A percentile compares a stretch with the other conserved stretches of the same genome.
phyloP scores from a whole-genome alignment of 2,329 filamentous ascomycete genomes.

The Parasarocladium wereldwijsianum region DNA sequence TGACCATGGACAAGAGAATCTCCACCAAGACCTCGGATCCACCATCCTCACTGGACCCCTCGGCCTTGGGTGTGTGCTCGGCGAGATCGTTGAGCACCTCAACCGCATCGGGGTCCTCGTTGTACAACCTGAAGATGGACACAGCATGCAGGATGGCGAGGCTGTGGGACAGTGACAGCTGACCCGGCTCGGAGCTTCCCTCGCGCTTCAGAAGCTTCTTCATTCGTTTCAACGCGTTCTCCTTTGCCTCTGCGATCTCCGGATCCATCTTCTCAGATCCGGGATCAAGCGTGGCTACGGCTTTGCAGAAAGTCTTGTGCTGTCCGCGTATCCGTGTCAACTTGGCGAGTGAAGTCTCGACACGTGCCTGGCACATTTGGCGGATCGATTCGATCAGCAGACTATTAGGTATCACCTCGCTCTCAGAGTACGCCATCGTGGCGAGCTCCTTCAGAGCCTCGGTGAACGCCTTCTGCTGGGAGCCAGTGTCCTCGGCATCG shows the following conservation, averaged over 20 bases:
- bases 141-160: slow-evolving; percentile 73
- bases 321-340: slow-evolving; percentile 38
- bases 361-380: slow-evolving; percentile 38
- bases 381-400: slow-evolving; percentile 35
- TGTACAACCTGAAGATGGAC: slow-evolving; percentile 77
- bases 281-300: slow-evolving; percentile 37
- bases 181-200: slow-evolving; percentile 15
- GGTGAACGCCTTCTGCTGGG: slow-evolving; percentile 17
- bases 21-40: slow-evolving; percentile 67
- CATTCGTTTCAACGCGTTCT: slow-evolving; percentile 36
- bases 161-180: slow-evolving; percentile 36
- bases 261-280: slow-evolving; percentile 39
- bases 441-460: slow-evolving; percentile 36
- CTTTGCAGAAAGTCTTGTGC: slow-evolving; percentile 36
- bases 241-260: slow-evolving; percentile 35
- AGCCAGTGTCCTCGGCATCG: slow-evolving; percentile 14
- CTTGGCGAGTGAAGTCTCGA: slow-evolving; percentile 43
- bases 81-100: slow-evolving; percentile 72
- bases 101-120: slow-evolving; percentile 74
- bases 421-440: slow-evolving; percentile 37
- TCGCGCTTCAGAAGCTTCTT: slow-evolving; percentile 33
- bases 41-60: slow-evolving; percentile 28
- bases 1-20: slow-evolving; percentile 77
- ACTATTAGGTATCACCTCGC: slow-evolving; percentile 24
- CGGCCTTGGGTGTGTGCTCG: slow-evolving; percentile 54